Percentiles rank a stretch among this genome's conserved stretches.
Conservation (phyloP, 805 yeast genomes). For the Teunomyces kruisii region DNA sequence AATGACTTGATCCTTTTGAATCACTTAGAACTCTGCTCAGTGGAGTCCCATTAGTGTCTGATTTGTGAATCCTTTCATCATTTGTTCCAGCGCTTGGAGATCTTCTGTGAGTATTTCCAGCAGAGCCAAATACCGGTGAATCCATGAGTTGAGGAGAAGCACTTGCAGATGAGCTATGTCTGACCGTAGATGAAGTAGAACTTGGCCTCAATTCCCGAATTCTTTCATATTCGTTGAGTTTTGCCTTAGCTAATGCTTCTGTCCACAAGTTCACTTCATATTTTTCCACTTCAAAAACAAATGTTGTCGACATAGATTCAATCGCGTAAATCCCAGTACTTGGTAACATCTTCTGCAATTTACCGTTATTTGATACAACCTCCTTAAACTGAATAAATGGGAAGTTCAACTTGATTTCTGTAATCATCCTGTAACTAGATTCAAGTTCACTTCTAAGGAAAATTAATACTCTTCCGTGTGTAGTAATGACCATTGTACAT, state of each 20-base stretch:
- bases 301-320: conserved; percentile 52
- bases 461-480: conserved; percentile 61
- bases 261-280: conserved; percentile 60
- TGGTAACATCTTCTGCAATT: conserved; percentile 31
- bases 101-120: conserved; percentile 3
- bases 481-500: conserved; percentile 58
- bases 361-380: conserved; percentile 41
- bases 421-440: conserved; percentile 42
- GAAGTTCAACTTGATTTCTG: conserved; percentile 55
- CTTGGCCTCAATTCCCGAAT: conserved; percentile 9
- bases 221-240: conserved; percentile 21
- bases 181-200: background rate
- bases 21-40: conserved; percentile 1
- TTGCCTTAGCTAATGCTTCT: conserved; percentile 39
- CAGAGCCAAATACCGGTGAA: conserved; percentile 20
- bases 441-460: conserved; percentile 45
- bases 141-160: conserved; percentile 22
- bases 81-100: conserved; percentile 5
- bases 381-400: conserved; percentile 60
- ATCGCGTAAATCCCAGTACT: conserved; percentile 55
- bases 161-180: background rate
- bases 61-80: background rate
- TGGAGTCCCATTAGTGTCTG: background rate
- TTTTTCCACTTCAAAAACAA: conserved; percentile 56
- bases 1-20: conserved; percentile 1